Base-by-base conservation (phyloP, 2,329 filamentous ascomycete species). In the Cladophialophora chaetospira region DNA sequence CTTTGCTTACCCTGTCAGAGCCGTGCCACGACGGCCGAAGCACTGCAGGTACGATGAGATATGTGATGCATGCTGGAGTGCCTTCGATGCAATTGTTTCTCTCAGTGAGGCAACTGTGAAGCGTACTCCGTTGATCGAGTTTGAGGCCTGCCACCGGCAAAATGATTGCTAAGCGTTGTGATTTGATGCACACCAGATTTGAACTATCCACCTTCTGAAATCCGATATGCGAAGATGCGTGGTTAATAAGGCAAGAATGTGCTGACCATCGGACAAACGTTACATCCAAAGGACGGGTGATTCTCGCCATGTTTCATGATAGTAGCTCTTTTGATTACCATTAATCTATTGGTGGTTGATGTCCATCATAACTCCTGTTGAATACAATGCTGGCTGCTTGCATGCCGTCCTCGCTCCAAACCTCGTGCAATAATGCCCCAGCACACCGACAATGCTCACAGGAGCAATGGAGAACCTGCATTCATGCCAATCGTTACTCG, bases 401-500 rank as follows among this genome's bases (percentile, higher is more conserved):
- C n/a, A 36, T 26, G n/a, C 26, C 25, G 36, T 51, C 36, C 28
- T 26, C 48, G 25, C 29, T 31, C 31, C 36, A 13, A 23, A 23
- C 15, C 42, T 15, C 6, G 28, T 36, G n/a, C 36, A 15, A 40
- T 25, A 23, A 25, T 25, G 19, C 6, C 26, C 48, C 9, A 11
- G 28, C 48, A 52, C 48, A 53, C 49, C 36, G 21, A 11, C 28
- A 44, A 48, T 23, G 28, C 47, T 45, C 40, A 23, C 13, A 21
- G 26, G 43, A 53, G 17, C 23, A 31, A 51, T 29, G 15, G 19
- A 25, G 6, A 51, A 33, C 53, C 44, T 43, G 15, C 54, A 42
- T 26, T 44, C 35, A 57, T 55, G 36, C 21, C 31, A n/a, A 36
- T 57, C 55, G 33, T 61, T 29, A 53, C 43, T 55, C 57, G 33